Conservation (phyloP, 1,139 yeast species). For the Zygoascus hellenicus region DNA sequence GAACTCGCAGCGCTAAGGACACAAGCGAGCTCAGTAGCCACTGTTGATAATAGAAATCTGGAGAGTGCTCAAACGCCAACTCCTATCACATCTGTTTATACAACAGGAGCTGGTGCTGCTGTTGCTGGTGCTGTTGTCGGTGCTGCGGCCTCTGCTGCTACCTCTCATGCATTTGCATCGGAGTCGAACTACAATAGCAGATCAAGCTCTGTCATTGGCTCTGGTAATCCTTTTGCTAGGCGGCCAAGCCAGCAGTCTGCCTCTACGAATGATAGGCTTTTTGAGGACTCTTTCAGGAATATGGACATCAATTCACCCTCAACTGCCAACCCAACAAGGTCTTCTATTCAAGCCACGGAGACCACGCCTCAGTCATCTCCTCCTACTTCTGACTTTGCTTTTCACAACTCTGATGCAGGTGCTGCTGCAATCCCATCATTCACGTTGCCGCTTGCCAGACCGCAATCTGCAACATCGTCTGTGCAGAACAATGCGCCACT, state of each 20-base stretch:
- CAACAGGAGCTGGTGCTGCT: conserved; percentile 32
- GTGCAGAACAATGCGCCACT: conserved; percentile 89
- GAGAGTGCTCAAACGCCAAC: background rate
- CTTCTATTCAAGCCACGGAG: conserved; percentile 38
- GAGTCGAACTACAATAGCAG: conserved; percentile 6
- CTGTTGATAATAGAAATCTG: background rate
- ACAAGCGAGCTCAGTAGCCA: conserved; percentile 3
- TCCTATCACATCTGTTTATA: background rate
- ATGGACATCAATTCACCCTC: conserved; percentile 28
- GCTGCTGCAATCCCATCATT: conserved; percentile 42
- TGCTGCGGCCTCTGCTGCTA: conserved; percentile 25
- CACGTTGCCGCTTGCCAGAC: conserved; percentile 50
- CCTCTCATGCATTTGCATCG: conserved; percentile 14
- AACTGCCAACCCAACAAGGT: conserved; percentile 29
- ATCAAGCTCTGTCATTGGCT: conserved; percentile 12
- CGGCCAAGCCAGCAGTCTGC: conserved; percentile 22
- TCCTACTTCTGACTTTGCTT: conserved; percentile 40
- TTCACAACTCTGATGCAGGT: conserved; percentile 32
- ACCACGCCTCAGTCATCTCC: conserved; percentile 59
- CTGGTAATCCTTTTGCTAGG: conserved; percentile 27
- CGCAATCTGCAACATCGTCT: conserved; percentile 82
- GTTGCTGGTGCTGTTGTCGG: conserved; percentile 20
- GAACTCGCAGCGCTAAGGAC: background rate
- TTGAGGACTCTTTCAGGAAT: conserved; percentile 28
- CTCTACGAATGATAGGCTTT: conserved; percentile 20